Percentiles rank a stretch among this genome's conserved stretches.
Evolutionary conservation across 2,329 filamentous ascomycete species (phyloP).

Genomic region (Alternaria gaisen): DNA sequence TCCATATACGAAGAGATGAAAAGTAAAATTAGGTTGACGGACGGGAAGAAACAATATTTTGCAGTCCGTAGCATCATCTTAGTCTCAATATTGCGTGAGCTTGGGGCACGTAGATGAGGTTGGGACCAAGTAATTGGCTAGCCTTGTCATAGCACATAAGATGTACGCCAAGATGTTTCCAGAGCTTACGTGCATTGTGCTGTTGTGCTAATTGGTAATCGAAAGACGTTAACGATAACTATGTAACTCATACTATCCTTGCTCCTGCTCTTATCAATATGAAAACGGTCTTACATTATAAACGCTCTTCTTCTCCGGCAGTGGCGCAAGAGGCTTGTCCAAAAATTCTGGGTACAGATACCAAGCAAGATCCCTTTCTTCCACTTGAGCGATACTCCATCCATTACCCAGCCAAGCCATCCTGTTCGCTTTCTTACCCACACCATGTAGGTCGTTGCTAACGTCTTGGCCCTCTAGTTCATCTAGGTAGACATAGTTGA

Average conservation of each 20-base stretch:
- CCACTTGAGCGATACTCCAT: slow-evolving; percentile 36
- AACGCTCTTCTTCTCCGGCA: slow-evolving; percentile 52
- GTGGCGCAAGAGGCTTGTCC: slow-evolving; percentile 44
- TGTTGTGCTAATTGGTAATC: background rate
- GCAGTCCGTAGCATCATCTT: background rate
- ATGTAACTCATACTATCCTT: background rate
- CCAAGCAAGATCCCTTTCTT: slow-evolving; percentile 51
- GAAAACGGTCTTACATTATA: slow-evolving; percentile 50
- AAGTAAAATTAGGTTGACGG: background rate
- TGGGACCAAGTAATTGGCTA: background rate
- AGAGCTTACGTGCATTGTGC: background rate
- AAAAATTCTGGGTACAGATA: slow-evolving; percentile 55
- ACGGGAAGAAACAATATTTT: background rate
- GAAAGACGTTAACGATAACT: background rate
- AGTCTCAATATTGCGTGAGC: background rate
- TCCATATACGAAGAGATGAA: background rate
- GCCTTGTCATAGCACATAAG: background rate
- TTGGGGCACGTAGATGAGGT: background rate
- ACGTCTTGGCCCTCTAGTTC: slow-evolving; percentile 22
- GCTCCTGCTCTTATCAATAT: slow-evolving; percentile 28
- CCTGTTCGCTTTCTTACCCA: slow-evolving; percentile 34
- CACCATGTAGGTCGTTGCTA: slow-evolving; percentile 14
- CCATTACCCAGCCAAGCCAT: slow-evolving; percentile 49
- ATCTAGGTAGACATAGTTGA: slow-evolving; percentile 39
- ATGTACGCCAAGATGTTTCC: background rate